Evolutionary conservation across 257 asterid genomes (phyloP).

Genomic region (Solanum okadae): DNA sequence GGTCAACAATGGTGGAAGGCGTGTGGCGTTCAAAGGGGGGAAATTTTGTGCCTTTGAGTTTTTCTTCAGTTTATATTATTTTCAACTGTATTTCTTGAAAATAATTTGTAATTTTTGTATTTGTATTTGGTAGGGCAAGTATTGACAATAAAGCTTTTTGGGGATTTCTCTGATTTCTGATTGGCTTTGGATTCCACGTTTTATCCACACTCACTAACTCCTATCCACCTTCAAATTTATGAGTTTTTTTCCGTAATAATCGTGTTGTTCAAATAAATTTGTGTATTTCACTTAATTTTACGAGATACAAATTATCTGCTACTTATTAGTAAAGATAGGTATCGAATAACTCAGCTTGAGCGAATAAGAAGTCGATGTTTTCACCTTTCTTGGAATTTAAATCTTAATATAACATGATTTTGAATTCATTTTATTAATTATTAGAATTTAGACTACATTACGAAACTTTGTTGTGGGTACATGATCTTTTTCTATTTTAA

Average conservation of each 20-base stretch:
- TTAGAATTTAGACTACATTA: neutral
- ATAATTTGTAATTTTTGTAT: neutral
- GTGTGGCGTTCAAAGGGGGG: slow-evolving; percentile 3
- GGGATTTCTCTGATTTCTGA: slow-evolving; percentile 56
- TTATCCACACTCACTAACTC: slow-evolving; percentile 53
- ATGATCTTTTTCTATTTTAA: neutral
- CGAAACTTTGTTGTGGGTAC: neutral
- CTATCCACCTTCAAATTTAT: neutral
- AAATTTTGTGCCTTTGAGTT: neutral
- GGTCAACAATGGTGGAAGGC: neutral
- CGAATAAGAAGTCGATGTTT: neutral
- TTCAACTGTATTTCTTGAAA: neutral
- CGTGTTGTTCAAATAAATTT: accelerated
- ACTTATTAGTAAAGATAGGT: neutral
- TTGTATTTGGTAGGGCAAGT: neutral
- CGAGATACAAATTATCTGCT: neutral
- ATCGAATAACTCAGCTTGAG: neutral
- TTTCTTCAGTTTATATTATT: neutral
- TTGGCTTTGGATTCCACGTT: slow-evolving; percentile 59
- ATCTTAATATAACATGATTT: neutral
- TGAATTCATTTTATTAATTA: neutral
- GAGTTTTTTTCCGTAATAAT: neutral
- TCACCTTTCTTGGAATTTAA: neutral
- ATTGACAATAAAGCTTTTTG: neutral
- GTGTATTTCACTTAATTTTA: neutral